Percentiles rank a stretch among this genome's conserved stretches.
Conservation (phyloP, 1,284 basidiomycete genomes). For the Chalciporus sp. region DNA sequence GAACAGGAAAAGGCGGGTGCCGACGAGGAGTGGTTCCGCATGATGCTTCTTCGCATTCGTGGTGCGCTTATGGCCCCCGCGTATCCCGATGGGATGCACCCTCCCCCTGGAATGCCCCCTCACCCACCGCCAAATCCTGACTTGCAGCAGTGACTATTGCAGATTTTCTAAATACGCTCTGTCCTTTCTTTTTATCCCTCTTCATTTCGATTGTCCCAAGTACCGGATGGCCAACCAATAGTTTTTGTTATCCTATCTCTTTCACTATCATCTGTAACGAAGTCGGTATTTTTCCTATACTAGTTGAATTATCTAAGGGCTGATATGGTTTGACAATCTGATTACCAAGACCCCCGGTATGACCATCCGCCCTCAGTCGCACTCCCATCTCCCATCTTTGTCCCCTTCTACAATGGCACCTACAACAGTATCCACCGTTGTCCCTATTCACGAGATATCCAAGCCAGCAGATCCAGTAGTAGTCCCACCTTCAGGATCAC, state of each 20-base stretch:
- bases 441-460: conserved; percentile 15
- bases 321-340: conserved; percentile 13
- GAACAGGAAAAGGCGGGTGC: conserved; percentile 79
- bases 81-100: conserved; percentile 61
- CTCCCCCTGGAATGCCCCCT: conserved; percentile 48
- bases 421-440: conserved; percentile 47
- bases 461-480: conserved; percentile 3
- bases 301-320: conserved; percentile 27
- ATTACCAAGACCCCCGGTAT: conserved; percentile 16
- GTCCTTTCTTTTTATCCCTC: conserved; percentile 1
- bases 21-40: conserved; percentile 79
- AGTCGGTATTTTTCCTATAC: background rate
- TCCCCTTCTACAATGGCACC: conserved; percentile 53
- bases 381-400: background rate
- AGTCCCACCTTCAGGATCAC: conserved; percentile 42
- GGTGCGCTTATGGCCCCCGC: conserved; percentile 66
- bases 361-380: background rate
- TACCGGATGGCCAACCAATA: background rate
- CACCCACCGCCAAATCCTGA: conserved; percentile 38
- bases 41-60: conserved; percentile 76
- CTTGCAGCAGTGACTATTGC: conserved; percentile 27
- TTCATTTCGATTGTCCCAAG: conserved; percentile 7
- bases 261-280: conserved; percentile 6
- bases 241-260: conserved; percentile 6
- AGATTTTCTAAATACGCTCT: background rate